Conservation (phyloP, 495 filamentous ascomycete genomes). For the Penicillium fimorum region DNA sequence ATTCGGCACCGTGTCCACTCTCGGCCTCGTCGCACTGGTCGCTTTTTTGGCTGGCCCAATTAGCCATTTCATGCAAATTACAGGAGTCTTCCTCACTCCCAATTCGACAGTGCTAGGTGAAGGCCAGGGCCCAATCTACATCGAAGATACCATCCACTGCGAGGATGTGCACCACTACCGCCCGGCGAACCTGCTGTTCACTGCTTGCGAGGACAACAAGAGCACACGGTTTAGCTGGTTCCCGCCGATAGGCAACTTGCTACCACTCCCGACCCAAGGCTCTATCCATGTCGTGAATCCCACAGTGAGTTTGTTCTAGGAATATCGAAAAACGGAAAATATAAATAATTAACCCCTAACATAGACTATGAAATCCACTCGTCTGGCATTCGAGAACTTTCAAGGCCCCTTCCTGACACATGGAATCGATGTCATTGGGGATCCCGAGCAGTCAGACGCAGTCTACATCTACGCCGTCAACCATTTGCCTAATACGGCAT, state of each 20-base stretch:
- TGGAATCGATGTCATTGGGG: conserved; percentile 56
- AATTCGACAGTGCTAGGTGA: conserved; percentile 29
- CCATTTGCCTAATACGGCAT: conserved; percentile 50
- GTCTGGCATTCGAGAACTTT: conserved; percentile 52
- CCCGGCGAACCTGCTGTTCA: conserved; percentile 50
- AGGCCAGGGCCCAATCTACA: conserved; percentile 36
- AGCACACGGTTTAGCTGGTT: conserved; percentile 55
- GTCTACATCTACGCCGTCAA: conserved; percentile 64
- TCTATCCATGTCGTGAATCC: conserved; percentile 58
- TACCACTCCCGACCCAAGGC: conserved; percentile 37
- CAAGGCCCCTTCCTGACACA: conserved; percentile 56
- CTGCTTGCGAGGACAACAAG: conserved; percentile 53
- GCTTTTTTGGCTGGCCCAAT: conserved; percentile 35
- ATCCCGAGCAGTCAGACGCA: conserved; percentile 39
- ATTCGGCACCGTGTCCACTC: conserved; percentile 21
- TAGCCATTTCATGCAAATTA: conserved; percentile 25
- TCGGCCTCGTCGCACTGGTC: conserved; percentile 36
- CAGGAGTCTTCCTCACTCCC: conserved; percentile 33
- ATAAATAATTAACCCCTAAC: not conserved
- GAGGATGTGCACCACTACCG: conserved; percentile 61
- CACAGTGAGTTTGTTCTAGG: conserved; percentile 27
- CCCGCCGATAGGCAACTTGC: conserved; percentile 46
- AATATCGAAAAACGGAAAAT: not conserved
- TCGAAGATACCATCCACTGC: conserved; percentile 55
- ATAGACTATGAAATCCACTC: conserved; percentile 50